phyloP scores from a whole-genome alignment of 192 early-diverging fungal species.

The Rhizophagus sp. region DNA sequence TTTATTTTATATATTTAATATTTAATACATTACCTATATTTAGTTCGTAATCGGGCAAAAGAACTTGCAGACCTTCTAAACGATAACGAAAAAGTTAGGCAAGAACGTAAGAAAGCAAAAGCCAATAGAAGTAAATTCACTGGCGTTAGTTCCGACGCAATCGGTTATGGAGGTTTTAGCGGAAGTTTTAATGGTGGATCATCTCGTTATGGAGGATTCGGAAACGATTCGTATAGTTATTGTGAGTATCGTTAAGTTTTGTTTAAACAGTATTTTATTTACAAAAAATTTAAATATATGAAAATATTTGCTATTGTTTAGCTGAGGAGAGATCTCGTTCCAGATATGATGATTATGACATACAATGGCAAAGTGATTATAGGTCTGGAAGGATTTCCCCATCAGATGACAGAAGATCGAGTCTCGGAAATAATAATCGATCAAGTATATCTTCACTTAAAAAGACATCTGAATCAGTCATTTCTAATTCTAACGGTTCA shows the following conservation, averaged over 20 bases:
- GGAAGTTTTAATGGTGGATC: constrained; percentile 32
- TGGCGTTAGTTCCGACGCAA: constrained; percentile 64
- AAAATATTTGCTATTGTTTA: not conserved
- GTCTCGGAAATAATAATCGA: not conserved
- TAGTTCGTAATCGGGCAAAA: constrained; percentile 86
- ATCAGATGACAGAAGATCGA: not conserved
- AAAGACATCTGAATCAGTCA: constrained; percentile 37
- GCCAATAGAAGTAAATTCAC: constrained; percentile 89
- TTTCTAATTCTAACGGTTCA: constrained; percentile 22
- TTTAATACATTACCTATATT: not conserved
- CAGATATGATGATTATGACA: constrained; percentile 23
- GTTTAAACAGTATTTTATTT: not conserved
- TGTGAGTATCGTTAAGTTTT: constrained; percentile 19
- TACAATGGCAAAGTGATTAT: constrained; percentile 10
- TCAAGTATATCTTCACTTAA: constrained; percentile 30
- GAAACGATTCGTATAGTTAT: constrained; percentile 55
- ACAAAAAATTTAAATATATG: not conserved
- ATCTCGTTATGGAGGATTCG: constrained; percentile 63
- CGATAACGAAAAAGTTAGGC: constrained; percentile 75
- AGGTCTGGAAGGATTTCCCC: not conserved
- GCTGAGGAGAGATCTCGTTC: constrained; percentile 24
- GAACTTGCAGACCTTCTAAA: constrained; percentile 84
- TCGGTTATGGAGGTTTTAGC: constrained; percentile 37
- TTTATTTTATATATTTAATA: not conserved
- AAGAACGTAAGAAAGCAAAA: constrained; percentile 88